A percentile compares a stretch with the other conserved stretches of the same genome.
phyloP scores from a whole-genome alignment of 495 filamentous ascomycete species.

The Ascobolus immersus region DNA sequence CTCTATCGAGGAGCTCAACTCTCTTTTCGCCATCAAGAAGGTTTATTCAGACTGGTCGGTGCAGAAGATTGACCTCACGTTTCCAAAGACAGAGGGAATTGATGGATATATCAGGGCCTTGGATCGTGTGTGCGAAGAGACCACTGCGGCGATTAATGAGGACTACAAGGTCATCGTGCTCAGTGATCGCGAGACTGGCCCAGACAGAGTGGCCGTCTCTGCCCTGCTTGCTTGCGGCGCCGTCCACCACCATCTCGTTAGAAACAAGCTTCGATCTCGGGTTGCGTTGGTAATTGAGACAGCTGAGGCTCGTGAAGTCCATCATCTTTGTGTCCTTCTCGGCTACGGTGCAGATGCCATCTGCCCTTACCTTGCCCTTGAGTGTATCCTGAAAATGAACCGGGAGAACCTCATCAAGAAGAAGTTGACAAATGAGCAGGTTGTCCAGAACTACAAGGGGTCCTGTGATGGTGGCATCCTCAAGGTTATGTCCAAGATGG shows the following conservation, averaged over 20 bases:
- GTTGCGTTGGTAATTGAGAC: constrained; percentile 81
- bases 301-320: constrained; percentile 89
- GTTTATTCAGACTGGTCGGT: constrained; percentile 69
- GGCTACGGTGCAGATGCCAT: constrained; percentile 93
- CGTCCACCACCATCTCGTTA: constrained; percentile 91
- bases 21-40: constrained; percentile 50
- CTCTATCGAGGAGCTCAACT: constrained; percentile 77
- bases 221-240: constrained; percentile 75
- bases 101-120: constrained; percentile 71
- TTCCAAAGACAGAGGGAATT: constrained; percentile 66
- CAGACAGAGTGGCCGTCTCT: constrained; percentile 67
- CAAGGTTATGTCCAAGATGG: constrained; percentile 99
- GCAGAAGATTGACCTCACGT: constrained; percentile 86
- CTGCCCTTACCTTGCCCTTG: constrained; percentile 90
- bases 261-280: constrained; percentile 85
- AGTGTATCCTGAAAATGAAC: constrained; percentile 97
- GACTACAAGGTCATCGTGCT: constrained; percentile 72
- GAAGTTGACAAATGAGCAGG: constrained; percentile 54
- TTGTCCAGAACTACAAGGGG: constrained; percentile 93
- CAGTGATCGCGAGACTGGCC: constrained; percentile 68
- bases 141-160: constrained; percentile 61
- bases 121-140: constrained; percentile 67
- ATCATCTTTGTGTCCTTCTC: constrained; percentile 93
- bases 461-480: constrained; percentile 94
- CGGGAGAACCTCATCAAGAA: constrained; percentile 83